Evolutionary conservation across 305 asterid species (phyloP).

Genomic region (Petunia hybrid): DNA sequence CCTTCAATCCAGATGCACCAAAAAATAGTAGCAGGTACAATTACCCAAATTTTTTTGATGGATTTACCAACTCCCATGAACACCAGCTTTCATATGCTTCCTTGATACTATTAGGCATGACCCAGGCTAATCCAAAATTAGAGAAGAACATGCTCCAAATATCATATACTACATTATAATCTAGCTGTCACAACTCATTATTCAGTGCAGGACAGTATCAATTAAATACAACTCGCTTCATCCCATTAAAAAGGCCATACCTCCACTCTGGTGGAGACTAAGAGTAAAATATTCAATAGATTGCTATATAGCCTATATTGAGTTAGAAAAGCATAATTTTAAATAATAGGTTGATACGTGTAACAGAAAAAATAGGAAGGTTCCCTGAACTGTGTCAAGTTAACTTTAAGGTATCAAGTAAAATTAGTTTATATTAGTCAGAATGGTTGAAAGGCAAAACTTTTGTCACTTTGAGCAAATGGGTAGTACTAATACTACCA

Average conservation of each 20-base stretch:
- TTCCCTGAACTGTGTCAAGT: constrained; percentile 15
- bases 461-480: neutral
- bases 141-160: too few relatives aligned
- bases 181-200: constrained; percentile 12
- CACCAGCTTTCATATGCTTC: too few relatives aligned
- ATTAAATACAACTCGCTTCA: constrained; percentile 16
- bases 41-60: too few relatives aligned
- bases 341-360: constrained; percentile 7
- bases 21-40: too few relatives aligned
- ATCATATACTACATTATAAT: too few relatives aligned
- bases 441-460: neutral
- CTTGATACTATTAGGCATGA: too few relatives aligned
- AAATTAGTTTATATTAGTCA: constrained; percentile 23
- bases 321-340: neutral
- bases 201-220: neutral
- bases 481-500: constrained; percentile 10
- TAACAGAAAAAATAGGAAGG: neutral
- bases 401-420: constrained; percentile 7
- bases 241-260: constrained; percentile 4
- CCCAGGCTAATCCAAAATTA: too few relatives aligned
- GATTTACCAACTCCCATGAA: too few relatives aligned
- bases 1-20: too few relatives aligned
- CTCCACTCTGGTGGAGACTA: constrained; percentile 26
- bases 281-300: neutral
- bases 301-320: neutral